phyloP scores from a whole-genome alignment of 192 early-diverging fungal species.

The Coemansia sp. region DNA sequence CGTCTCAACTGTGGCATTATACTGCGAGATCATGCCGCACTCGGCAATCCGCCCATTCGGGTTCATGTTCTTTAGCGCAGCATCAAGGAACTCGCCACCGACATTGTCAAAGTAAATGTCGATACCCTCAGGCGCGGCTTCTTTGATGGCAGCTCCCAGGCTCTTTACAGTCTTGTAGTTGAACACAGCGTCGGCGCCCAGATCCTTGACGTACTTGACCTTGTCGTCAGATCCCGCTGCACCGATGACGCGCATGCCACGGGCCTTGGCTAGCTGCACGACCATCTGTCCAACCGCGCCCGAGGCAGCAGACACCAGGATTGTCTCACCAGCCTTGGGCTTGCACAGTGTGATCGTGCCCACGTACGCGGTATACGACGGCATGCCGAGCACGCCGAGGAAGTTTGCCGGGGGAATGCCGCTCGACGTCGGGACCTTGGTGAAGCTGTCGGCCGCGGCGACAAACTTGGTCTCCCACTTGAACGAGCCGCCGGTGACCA shows the following conservation, averaged over 20 bases:
- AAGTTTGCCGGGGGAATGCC: conserved; percentile 9
- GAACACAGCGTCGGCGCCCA: conserved; percentile 80
- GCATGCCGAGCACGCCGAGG: conserved; percentile 70
- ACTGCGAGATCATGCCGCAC: conserved; percentile 76
- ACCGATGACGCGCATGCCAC: conserved; percentile 79
- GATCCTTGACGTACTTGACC: conserved; percentile 60
- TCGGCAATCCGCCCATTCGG: conserved; percentile 61
- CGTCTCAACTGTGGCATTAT: conserved; percentile 54
- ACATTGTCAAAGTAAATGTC: conserved; percentile 88
- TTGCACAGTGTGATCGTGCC: conserved; percentile 62
- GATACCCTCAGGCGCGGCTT: conserved; percentile 71
- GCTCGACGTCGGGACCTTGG: conserved; percentile 7
- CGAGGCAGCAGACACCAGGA: conserved; percentile 76
- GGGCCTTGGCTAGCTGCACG: conserved; percentile 73
- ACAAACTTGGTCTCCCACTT: conserved; percentile 60
- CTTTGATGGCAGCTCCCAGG: conserved; percentile 49
- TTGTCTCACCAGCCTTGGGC: conserved; percentile 76
- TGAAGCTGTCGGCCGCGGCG: conserved; percentile 16
- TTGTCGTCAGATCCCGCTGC: conserved; percentile 83
- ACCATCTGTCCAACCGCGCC: conserved; percentile 79
- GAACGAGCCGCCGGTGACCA: conserved; percentile 55
- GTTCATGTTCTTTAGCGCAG: conserved; percentile 61
- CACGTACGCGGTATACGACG: conserved; percentile 73
- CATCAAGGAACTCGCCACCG: conserved; percentile 76
- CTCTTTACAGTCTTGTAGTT: conserved; percentile 84